Percentiles rank a stretch among this genome's conserved stretches.
phyloP scores from a whole-genome alignment of 2,329 filamentous ascomycete species.

The Sarocladium oryzae region DNA sequence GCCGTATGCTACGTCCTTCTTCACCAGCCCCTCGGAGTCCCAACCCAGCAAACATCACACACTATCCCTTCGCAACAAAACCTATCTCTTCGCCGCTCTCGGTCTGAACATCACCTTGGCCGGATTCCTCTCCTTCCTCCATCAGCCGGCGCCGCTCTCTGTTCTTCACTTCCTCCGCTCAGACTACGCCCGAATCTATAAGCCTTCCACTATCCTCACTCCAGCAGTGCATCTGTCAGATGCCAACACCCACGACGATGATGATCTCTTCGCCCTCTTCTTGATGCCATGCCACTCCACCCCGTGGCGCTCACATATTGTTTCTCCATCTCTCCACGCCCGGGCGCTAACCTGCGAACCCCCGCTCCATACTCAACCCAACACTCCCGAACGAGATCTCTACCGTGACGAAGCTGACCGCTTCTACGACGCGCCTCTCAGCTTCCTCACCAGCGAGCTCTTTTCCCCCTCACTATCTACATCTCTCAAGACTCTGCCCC shows the following conservation, averaged over 20 bases:
- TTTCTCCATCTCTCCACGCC: slow-evolving; percentile 67
- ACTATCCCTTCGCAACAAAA: slow-evolving; percentile 41
- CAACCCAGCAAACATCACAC: slow-evolving; percentile 15
- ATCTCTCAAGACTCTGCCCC: slow-evolving; percentile 29
- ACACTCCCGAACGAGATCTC: slow-evolving; percentile 49
- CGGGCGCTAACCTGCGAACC: slow-evolving; percentile 90
- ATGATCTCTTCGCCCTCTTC: slow-evolving; percentile 65
- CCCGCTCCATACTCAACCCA: slow-evolving; percentile 60
- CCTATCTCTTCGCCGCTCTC: slow-evolving; percentile 52
- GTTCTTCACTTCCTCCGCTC: slow-evolving; percentile 70
- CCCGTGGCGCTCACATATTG: slow-evolving; percentile 84
- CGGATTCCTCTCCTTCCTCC: slow-evolving; percentile 65
- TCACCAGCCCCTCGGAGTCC: slow-evolving; percentile 38
- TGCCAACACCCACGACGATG: slow-evolving; percentile 12
- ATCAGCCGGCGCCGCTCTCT: slow-evolving; percentile 73
- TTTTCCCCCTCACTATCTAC: slow-evolving; percentile 22
- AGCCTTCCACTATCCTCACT: slow-evolving; percentile 21
- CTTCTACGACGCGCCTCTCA: slow-evolving; percentile 65
- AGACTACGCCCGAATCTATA: slow-evolving; percentile 58
- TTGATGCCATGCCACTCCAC: slow-evolving; percentile 95
- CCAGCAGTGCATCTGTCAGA: neutral
- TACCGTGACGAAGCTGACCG: slow-evolving; percentile 89
- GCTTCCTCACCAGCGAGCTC: slow-evolving; percentile 52
- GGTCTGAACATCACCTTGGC: slow-evolving; percentile 64
- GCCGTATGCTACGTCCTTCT: slow-evolving; percentile 58